Percentiles rank a stretch among this genome's conserved stretches.
Evolutionary conservation across 495 filamentous ascomycete species (phyloP).

Genomic region (Aspergillus sclerotiicarbonarius): DNA sequence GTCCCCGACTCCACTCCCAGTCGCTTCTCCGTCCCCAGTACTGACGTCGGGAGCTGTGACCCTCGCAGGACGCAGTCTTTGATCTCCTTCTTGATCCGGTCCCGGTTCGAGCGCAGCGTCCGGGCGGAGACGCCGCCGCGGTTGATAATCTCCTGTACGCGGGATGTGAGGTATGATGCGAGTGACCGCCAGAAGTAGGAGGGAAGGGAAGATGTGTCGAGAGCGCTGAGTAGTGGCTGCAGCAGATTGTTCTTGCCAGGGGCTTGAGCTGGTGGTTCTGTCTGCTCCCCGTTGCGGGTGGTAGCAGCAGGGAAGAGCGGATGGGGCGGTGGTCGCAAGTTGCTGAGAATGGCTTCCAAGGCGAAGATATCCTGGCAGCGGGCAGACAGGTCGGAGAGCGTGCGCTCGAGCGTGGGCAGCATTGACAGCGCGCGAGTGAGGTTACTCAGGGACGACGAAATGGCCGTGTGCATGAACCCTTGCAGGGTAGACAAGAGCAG

Average conservation of each 20-base stretch:
- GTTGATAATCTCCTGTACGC: slow-evolving; percentile 78
- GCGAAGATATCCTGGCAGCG: slow-evolving; percentile 89
- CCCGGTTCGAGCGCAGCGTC: slow-evolving; percentile 72
- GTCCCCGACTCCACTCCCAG: slow-evolving; percentile 35
- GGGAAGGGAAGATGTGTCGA: slow-evolving; percentile 84
- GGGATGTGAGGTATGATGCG: slow-evolving; percentile 69
- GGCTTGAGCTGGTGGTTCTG: slow-evolving; percentile 6
- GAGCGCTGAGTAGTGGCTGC: slow-evolving; percentile 65
- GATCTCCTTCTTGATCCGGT: slow-evolving; percentile 72
- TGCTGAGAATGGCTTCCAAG: slow-evolving; percentile 73
- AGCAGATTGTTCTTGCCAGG: slow-evolving; percentile 56
- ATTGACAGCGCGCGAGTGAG: slow-evolving; percentile 72
- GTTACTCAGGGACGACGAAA: slow-evolving; percentile 70
- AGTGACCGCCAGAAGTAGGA: slow-evolving; percentile 91
- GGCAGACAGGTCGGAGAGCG: slow-evolving; percentile 75
- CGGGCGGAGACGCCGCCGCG: slow-evolving; percentile 82
- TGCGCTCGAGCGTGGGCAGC: slow-evolving; percentile 77
- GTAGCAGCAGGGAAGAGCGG: slow-evolving; percentile 49
- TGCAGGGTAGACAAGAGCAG: slow-evolving; percentile 76
- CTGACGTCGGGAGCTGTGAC: slow-evolving; percentile 56
- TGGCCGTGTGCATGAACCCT: slow-evolving; percentile 70
- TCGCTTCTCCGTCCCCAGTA: slow-evolving; percentile 40
- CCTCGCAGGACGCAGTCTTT: slow-evolving; percentile 80
- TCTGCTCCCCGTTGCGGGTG: slow-evolving; percentile 1
- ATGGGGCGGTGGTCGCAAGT: slow-evolving; percentile 62